Percentiles rank a stretch among this genome's conserved stretches.
Evolutionary conservation across 148 eudicot species (phyloP).

Genomic region (Rhododendron mucronatum): DNA sequence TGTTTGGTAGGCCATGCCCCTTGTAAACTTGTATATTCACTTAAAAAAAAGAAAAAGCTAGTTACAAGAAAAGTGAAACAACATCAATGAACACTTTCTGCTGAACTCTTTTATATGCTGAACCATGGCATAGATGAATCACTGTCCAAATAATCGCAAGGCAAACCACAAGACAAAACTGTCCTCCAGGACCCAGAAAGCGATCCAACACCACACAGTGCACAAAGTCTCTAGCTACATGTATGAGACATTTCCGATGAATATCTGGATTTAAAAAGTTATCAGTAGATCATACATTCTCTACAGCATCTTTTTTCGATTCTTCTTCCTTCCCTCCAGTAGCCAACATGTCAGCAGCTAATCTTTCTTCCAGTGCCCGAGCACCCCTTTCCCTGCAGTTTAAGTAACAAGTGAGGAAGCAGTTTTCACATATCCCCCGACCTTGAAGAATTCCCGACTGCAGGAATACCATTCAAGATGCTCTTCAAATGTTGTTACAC

Average conservation of each 20-base stretch:
- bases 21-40: background rate
- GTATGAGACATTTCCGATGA: background rate
- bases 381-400: slow-evolving; percentile 90
- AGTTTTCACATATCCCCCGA: background rate
- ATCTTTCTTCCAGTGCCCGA: slow-evolving; percentile 92
- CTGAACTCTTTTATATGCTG: background rate
- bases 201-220: background rate
- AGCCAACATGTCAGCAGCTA: slow-evolving; percentile 73
- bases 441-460: background rate
- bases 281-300: slow-evolving; percentile 42
- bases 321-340: slow-evolving; percentile 52
- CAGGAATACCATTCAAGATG: background rate
- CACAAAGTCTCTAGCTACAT: background rate
- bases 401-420: background rate
- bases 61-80: background rate
- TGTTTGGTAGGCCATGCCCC: background rate
- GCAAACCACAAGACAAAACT: slow-evolving; percentile 6
- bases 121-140: background rate
- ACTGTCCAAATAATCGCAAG: background rate
- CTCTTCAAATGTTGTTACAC: background rate
- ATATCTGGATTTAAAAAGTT: background rate
- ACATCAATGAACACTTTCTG: background rate
- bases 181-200: slow-evolving; percentile 3
- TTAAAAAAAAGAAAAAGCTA: background rate
- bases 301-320: slow-evolving; percentile 47